phyloP scores from a whole-genome alignment of 1,284 basidiomycete genomes.

The Cutaneotrichosporon spelunceum region DNA sequence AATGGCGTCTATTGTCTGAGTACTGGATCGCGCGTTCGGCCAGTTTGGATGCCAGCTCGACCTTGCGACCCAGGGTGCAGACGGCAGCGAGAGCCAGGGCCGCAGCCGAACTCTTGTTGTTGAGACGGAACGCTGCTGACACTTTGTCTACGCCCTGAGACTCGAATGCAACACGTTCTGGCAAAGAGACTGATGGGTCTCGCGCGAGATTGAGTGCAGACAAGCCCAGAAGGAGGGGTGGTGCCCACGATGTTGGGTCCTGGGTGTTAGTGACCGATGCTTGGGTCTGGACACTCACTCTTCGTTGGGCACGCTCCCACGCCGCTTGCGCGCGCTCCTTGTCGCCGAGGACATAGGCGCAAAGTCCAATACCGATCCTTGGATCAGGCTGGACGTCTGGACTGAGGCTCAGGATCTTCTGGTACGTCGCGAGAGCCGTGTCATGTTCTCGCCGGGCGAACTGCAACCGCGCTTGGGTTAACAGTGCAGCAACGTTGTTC shows the following conservation, averaged over 20 bases:
- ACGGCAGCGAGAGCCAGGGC: conserved; percentile 39
- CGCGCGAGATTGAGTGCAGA: conserved; percentile 75
- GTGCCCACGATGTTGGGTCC: conserved; percentile 73
- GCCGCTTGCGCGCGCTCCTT: conserved; percentile 72
- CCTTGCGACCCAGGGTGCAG: conserved; percentile 34
- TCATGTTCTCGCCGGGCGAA: conserved; percentile 72
- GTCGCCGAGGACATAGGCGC: conserved; percentile 81
- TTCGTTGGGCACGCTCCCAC: conserved; percentile 79
- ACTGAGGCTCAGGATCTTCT: conserved; percentile 71
- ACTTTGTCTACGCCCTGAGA: conserved; percentile 38
- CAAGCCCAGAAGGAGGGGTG: conserved; percentile 74
- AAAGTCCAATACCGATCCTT: conserved; percentile 86
- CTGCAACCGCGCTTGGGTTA: conserved; percentile 68
- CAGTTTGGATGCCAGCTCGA: conserved; percentile 71
- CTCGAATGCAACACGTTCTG: conserved; percentile 37
- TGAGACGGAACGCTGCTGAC: conserved; percentile 43
- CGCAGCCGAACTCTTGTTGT: conserved; percentile 41
- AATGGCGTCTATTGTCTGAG: conserved; percentile 76
- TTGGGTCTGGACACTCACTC: conserved; percentile 58
- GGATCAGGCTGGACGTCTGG: conserved; percentile 82
- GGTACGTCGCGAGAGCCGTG: conserved; percentile 77
- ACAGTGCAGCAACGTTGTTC: conserved; percentile 61
- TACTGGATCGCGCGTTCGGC: conserved; percentile 90
- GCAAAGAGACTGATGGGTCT: conserved; percentile 57
- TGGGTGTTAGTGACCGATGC: conserved; percentile 42